These are phyloP conservation scores for Termitomyces sp. DNA, from an alignment of 768 basidiomycete genomes.

Conservation along the genomic window DNA sequence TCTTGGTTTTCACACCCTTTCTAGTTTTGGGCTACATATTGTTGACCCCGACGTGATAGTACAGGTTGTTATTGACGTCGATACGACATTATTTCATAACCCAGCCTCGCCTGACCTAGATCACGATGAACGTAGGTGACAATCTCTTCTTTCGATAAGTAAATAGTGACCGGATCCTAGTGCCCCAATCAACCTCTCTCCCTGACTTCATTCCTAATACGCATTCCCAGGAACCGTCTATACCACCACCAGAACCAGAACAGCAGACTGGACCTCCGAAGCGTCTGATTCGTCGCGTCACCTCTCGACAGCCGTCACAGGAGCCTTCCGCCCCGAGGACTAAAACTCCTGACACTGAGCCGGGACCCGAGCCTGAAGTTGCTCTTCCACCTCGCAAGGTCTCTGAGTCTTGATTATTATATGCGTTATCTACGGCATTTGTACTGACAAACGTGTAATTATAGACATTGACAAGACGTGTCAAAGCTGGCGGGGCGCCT, in stretches of 20 bases:
- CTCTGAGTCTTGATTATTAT: too few species aligned
- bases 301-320: slow-evolving; percentile 38
- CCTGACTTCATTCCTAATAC: slow-evolving; percentile 54
- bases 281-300: slow-evolving; percentile 32
- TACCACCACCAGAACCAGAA: slow-evolving; percentile 25
- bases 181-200: slow-evolving; percentile 27
- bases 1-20: background rate
- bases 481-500: slow-evolving; percentile 28
- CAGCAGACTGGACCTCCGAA: slow-evolving; percentile 11
- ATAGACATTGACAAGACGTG: slow-evolving; percentile 43
- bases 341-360: slow-evolving; percentile 10
- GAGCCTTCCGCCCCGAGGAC: slow-evolving; percentile 23
- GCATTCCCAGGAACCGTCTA: slow-evolving; percentile 46
- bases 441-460: background rate
- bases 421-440: background rate
- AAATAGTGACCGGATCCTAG: slow-evolving; percentile 5
- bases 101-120: slow-evolving; percentile 8
- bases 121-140: slow-evolving; percentile 13
- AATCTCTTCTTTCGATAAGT: background rate
- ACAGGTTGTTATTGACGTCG: slow-evolving; percentile 41
- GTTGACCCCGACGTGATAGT: slow-evolving; percentile 45
- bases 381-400: slow-evolving; percentile 27
- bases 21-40: slow-evolving; percentile 40
- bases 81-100: slow-evolving; percentile 27
- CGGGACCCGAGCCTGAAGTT: slow-evolving; percentile 14